Evolutionary conservation across 768 basidiomycete species (phyloP).

Genomic region (Pholiota conissans): DNA sequence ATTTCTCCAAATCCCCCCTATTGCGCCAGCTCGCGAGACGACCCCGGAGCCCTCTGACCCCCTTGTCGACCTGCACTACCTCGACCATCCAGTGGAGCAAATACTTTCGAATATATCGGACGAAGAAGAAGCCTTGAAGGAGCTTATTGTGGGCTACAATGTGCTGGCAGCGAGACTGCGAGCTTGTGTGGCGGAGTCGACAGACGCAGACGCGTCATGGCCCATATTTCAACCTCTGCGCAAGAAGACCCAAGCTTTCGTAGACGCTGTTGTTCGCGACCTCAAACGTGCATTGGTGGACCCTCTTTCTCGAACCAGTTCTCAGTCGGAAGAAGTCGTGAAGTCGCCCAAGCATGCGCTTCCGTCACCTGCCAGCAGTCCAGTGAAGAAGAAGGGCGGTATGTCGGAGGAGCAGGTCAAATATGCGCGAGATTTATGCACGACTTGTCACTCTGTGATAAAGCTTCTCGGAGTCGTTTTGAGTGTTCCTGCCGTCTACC

Average conservation of each 20-base stretch:
- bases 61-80: constrained; percentile 60
- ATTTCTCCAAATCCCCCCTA: constrained; percentile 38
- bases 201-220: constrained; percentile 63
- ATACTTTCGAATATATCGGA: constrained; percentile 42
- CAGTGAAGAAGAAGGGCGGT: constrained; percentile 65
- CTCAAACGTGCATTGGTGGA: constrained; percentile 64
- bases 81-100: constrained; percentile 60
- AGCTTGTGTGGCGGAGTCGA: constrained; percentile 37
- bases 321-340: constrained; percentile 25
- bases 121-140: constrained; percentile 35
- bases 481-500: constrained; percentile 56
- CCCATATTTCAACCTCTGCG: constrained; percentile 73
- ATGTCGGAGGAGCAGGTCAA: constrained; percentile 79
- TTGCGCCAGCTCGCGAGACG: constrained; percentile 48
- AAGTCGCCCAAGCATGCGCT: constrained; percentile 33
- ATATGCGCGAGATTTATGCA: constrained; percentile 77
- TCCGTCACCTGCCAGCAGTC: constrained; percentile 72
- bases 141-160: constrained; percentile 75
- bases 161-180: constrained; percentile 68
- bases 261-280: constrained; percentile 65
- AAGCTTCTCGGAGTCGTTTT: constrained; percentile 63
- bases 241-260: constrained; percentile 50
- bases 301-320: constrained; percentile 34
- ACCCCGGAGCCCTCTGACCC: constrained; percentile 82
- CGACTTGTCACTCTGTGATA: constrained; percentile 68